Evolutionary conservation across 345 rosid species (phyloP), one percentile per base, ranked within the genome.

Genomic region (Pistacia atlantica): DNA sequence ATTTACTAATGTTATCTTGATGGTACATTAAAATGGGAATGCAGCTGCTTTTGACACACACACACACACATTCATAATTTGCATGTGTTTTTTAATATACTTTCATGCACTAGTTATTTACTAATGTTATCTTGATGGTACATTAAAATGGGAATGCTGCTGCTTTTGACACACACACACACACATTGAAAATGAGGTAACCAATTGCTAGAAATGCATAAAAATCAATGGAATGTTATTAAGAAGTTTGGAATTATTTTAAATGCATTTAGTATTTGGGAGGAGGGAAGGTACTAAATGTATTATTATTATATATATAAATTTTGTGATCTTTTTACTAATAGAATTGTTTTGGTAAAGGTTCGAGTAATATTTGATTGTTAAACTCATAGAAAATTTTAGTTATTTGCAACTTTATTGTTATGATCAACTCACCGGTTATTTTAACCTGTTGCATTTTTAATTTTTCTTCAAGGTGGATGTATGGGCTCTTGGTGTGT

Each of bases 401-500:
- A 28, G 66, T 17, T 59, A 51, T 8, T 52, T 74, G 2, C 18
- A 69, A 56, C 4, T 55, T 33, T 20, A 17, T 66, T 56, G 35
- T 54, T 9, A 20, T 63, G 65, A 17, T 63, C 20, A 38, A 33
- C 46, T 68, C 46, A 13, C 37, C 38, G 28, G 5, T 72, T n/a
- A 69, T 65, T 38, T 69, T 69, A 73, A 74, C 65, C 66, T 77
- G n/a, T 42, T 65, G 5, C 22, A 11, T 71, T 74, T 68, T 67
- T 38, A 31, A 67, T 49, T 78, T 54, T 65, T 80, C 79, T 77
- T 85, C 73, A 88, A 95, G 99, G 99, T 96, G 75, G 99, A 96
- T 85, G 97, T 96, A 60, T 93, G 99, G 99, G 99, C 99, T 63
- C 97, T 96, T 81, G 98, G 99, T 78, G 97, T 96, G 80, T 96